Evolutionary conservation across 495 filamentous ascomycete species (phyloP).

Genomic region (Aspergillus ellipticus): DNA sequence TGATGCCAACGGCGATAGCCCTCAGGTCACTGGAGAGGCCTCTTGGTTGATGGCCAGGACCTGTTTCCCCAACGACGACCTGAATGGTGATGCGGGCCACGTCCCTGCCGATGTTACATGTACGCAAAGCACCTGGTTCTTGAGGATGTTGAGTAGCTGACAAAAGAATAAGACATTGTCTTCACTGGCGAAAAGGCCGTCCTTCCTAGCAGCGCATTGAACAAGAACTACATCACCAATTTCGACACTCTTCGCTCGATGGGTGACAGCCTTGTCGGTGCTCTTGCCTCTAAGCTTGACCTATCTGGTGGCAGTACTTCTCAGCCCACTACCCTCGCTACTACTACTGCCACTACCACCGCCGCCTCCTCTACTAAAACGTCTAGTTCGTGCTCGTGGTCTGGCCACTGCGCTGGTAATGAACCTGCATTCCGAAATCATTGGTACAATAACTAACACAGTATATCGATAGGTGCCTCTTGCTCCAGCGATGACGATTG

Average conservation of each 20-base stretch:
- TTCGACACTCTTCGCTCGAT: conserved; percentile 31
- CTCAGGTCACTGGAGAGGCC: conserved; percentile 36
- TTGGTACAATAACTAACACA: too few species aligned
- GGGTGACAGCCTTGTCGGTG: conserved; percentile 26
- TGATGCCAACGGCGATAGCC: conserved; percentile 32
- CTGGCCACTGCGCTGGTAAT: too few species aligned
- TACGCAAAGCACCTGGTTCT: too few species aligned
- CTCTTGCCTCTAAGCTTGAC: conserved; percentile 32
- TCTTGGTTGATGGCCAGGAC: conserved; percentile 40
- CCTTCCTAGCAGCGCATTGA: conserved; percentile 27
- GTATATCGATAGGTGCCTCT: conserved; percentile 23
- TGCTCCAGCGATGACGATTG: conserved; percentile 20
- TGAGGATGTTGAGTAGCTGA: too few species aligned
- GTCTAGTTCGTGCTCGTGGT: too few species aligned
- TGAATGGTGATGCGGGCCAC: conserved; percentile 33
- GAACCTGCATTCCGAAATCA: too few species aligned
- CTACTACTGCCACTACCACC: too few species aligned
- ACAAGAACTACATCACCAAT: conserved; percentile 35
- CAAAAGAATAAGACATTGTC: conserved; percentile 27
- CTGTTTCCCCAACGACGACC: conserved; percentile 33
- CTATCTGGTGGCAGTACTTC: too few species aligned
- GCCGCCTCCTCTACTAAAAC: too few species aligned
- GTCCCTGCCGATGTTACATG: conserved; percentile 31
- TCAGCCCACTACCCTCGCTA: conserved; percentile 9
- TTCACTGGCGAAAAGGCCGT: conserved; percentile 31